These are phyloP conservation scores for Penicillium sp. DNA, from an alignment of 2,329 filamentous ascomycete species.

Conservation along the genomic window DNA sequence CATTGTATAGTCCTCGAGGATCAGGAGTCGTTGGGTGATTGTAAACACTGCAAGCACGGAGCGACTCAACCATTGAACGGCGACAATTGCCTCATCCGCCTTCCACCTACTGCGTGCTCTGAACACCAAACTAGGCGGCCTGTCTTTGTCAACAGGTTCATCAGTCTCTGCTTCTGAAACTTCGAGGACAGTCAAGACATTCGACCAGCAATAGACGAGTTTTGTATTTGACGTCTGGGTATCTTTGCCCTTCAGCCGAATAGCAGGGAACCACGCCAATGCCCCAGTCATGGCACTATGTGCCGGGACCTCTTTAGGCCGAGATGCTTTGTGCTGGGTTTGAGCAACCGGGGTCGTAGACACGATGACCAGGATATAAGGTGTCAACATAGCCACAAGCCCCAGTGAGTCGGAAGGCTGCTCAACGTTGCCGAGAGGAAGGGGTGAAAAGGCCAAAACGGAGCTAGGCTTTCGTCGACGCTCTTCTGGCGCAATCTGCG, in stretches of 20 bases:
- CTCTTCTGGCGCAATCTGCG: conserved; percentile 64
- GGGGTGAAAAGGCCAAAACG: conserved; percentile 84
- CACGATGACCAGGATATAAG: conserved; percentile 93
- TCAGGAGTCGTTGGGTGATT: conserved; percentile 89
- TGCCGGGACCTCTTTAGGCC: conserved; percentile 86
- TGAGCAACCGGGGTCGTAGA: conserved; percentile 96
- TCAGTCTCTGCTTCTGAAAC: conserved; percentile 70
- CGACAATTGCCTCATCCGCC: conserved; percentile 92
- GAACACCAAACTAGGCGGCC: conserved; percentile 78
- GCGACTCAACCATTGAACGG: conserved; percentile 93
- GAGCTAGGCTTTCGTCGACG: conserved; percentile 87
- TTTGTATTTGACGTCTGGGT: conserved; percentile 72
- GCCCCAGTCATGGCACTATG: conserved; percentile 94
- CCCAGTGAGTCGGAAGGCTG: conserved; percentile 85
- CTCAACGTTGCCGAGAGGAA: conserved; percentile 93
- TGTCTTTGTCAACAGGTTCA: conserved; percentile 69
- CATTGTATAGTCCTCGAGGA: conserved; percentile 86
- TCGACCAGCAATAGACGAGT: conserved; percentile 97
- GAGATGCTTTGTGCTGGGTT: conserved; percentile 90
- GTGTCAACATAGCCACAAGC: conserved; percentile 91
- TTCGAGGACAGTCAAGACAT: conserved; percentile 91
- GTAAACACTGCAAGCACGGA: conserved; percentile 91
- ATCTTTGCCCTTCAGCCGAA: conserved; percentile 81
- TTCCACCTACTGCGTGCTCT: conserved; percentile 85
- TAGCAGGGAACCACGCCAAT: conserved; percentile 94